A percentile compares a stretch with the other conserved stretches of the same genome.
These are phyloP conservation scores for Globisporangium solare DNA, from an alignment of 352 stramenopile species.

Conservation along the genomic window DNA sequence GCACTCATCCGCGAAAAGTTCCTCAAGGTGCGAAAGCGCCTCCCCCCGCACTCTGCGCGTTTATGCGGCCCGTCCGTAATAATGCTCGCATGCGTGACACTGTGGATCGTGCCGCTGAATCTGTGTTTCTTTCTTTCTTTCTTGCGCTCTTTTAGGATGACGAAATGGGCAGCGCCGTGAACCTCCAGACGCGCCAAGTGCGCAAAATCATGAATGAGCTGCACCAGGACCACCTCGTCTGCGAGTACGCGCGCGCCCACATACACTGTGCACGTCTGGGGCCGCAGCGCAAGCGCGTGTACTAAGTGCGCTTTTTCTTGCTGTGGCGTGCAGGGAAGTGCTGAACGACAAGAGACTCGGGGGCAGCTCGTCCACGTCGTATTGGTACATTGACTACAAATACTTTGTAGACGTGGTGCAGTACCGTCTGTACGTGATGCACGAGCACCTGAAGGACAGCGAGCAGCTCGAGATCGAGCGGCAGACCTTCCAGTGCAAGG, in stretches of 20 bases:
- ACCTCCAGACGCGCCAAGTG: slow-evolving; percentile 84
- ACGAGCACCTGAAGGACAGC: slow-evolving; percentile 81
- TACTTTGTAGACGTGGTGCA: slow-evolving; percentile 89
- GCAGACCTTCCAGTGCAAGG: slow-evolving; percentile 84
- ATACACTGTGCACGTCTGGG: neutral
- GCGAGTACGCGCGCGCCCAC: slow-evolving; percentile 41
- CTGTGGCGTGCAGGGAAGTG: slow-evolving; percentile 47
- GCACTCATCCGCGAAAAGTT: slow-evolving; percentile 86
- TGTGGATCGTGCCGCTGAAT: neutral
- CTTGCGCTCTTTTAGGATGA: slow-evolving; percentile 58
- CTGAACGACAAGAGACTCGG: slow-evolving; percentile 83
- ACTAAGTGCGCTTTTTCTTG: neutral
- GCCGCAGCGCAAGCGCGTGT: neutral
- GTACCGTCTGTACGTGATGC: slow-evolving; percentile 85
- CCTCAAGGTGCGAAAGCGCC: slow-evolving; percentile 52
- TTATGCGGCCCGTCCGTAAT: neutral
- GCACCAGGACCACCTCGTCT: slow-evolving; percentile 82
- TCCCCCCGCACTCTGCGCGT: neutral
- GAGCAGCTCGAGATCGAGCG: slow-evolving; percentile 86
- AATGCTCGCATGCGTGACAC: neutral
- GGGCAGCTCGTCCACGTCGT: slow-evolving; percentile 84
- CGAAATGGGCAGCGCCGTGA: slow-evolving; percentile 85
- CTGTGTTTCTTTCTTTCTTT: no score
- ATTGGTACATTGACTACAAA: slow-evolving; percentile 93
- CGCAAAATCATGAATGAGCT: slow-evolving; percentile 89